Base-by-base conservation (phyloP, 306 rosid species). In the Cajanus cajan region DNA sequence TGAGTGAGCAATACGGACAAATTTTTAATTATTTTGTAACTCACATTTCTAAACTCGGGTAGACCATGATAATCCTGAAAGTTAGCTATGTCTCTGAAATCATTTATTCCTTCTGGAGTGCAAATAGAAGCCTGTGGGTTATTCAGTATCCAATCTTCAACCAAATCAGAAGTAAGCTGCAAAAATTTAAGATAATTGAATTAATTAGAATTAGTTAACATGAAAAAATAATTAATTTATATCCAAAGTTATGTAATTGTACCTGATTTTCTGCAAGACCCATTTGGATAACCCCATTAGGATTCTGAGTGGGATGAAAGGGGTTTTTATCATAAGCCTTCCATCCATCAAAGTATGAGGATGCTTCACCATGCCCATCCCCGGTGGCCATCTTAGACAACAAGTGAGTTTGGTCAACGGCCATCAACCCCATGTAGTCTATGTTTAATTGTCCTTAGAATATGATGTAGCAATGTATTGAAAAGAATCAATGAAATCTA, bases 201-300 rank as follows among this genome's bases (percentile, higher is more conserved):
- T 71, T 59, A 59, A 70, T 67, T 67, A 74, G 39, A 3, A 68
- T 7, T 3, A 22, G 13, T 11, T 50, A 39, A 47, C 13, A 44
- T 18, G 50, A 51, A 28, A 34, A 67, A 39, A 76, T 3, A 55
- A 19, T 18, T 55, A 12, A 14, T 13, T 28, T 13, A 25, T 24
- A 24, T 39, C 51, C 12, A 10, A 48, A 0, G 4, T 59, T 6
- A n/a, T n/a, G n/a, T n/a, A 0, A 33, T 3, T 65, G 36, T 90
- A 94, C 97, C 91, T 86, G 88, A 83, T 94, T 94, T 79, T 94
- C 98, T 37, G 96, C 98, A 1, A 94, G 89, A 37, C 98, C 98
- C 98, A 94, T 94, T 72, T 94, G 98, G 78, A 94, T 90, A 59
- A 94, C 96, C 4, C 98, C 98, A 1, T 78, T 6, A 74, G 91